Percentiles rank a stretch among this genome's conserved stretches.
Conservation (phyloP, 1,284 basidiomycete genomes). For the Naganishia liquefaciens region DNA sequence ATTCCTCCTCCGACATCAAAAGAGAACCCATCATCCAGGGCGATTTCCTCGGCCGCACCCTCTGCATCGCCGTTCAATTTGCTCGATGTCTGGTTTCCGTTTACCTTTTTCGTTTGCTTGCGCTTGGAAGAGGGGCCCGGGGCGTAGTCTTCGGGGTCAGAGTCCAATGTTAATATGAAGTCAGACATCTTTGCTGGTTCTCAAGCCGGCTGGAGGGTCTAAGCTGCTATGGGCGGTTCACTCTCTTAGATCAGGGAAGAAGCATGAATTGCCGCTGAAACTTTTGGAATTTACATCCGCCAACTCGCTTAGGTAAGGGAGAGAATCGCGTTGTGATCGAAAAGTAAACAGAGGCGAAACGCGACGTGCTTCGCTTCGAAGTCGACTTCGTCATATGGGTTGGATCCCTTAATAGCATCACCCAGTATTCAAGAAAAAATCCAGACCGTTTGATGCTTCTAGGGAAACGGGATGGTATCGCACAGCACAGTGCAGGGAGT, state of each 20-base stretch:
- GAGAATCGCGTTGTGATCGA: slow-evolving; percentile 66
- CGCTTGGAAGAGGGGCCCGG: slow-evolving; percentile 34
- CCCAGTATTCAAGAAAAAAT: slow-evolving; percentile 59
- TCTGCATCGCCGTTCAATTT: slow-evolving; percentile 40
- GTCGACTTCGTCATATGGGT: slow-evolving; percentile 15
- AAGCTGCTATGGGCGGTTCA: too few species aligned
- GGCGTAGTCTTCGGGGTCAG: slow-evolving; percentile 51
- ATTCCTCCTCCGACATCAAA: slow-evolving; percentile 36
- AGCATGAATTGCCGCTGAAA: slow-evolving; percentile 11
- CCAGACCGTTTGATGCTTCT: slow-evolving; percentile 65
- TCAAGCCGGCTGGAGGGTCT: not conserved
- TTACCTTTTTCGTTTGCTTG: slow-evolving; percentile 11
- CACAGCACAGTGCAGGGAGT: not conserved
- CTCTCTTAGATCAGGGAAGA: slow-evolving; percentile 14
- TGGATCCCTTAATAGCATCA: slow-evolving; percentile 5
- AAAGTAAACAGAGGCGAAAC: slow-evolving; percentile 49
- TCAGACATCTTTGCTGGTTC: slow-evolving; percentile 38
- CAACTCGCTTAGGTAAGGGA: slow-evolving; percentile 74
- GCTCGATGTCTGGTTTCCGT: slow-evolving; percentile 14
- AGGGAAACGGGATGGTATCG: slow-evolving; percentile 7
- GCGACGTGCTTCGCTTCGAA: slow-evolving; percentile 62
- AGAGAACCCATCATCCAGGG: slow-evolving; percentile 28
- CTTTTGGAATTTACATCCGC: slow-evolving; percentile 25
- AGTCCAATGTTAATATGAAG: slow-evolving; percentile 54
- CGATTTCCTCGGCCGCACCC: slow-evolving; percentile 24